Evolutionary conservation across 768 basidiomycete genomes (phyloP).

Genomic region (Termitomyces sp.): DNA sequence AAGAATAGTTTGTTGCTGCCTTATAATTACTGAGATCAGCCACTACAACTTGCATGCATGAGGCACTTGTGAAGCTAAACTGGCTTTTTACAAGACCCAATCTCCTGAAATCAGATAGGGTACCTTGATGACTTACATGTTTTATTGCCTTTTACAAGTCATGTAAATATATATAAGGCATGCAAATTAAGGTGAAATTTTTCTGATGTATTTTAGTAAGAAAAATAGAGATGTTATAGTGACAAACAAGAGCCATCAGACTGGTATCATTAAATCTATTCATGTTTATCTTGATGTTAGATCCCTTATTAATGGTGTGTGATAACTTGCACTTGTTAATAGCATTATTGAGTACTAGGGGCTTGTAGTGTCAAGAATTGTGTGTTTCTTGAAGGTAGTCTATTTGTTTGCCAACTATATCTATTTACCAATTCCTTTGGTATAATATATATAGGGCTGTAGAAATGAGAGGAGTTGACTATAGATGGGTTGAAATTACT

Average conservation of each 20-base stretch:
- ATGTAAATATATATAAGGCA: too few species aligned
- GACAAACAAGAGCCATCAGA: conserved; percentile 31
- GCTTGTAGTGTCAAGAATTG: background rate
- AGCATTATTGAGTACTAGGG: background rate
- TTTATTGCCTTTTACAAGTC: too few species aligned
- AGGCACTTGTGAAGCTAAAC: too few species aligned
- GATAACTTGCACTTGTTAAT: conserved; percentile 17
- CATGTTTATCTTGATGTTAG: conserved; percentile 12
- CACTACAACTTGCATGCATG: too few species aligned
- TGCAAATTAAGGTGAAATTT: too few species aligned
- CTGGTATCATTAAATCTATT: conserved; percentile 25
- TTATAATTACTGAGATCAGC: too few species aligned
- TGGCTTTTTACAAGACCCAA: too few species aligned
- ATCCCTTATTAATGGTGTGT: conserved; percentile 22
- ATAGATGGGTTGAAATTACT: conserved; percentile 34
- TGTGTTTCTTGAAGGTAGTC: conserved; percentile 6
- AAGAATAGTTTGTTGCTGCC: too few species aligned
- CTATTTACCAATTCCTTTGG: conserved; percentile 27
- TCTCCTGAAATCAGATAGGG: too few species aligned
- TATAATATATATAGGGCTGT: conserved; percentile 23
- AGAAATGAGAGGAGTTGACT: background rate
- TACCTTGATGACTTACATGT: too few species aligned
- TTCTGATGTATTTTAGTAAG: conserved; percentile 24
- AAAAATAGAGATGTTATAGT: conserved; percentile 29
- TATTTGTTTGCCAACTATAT: conserved; percentile 23